phyloP scores from a whole-genome alignment of 305 asterid genomes.

The Stenogyne calaminthoides region DNA sequence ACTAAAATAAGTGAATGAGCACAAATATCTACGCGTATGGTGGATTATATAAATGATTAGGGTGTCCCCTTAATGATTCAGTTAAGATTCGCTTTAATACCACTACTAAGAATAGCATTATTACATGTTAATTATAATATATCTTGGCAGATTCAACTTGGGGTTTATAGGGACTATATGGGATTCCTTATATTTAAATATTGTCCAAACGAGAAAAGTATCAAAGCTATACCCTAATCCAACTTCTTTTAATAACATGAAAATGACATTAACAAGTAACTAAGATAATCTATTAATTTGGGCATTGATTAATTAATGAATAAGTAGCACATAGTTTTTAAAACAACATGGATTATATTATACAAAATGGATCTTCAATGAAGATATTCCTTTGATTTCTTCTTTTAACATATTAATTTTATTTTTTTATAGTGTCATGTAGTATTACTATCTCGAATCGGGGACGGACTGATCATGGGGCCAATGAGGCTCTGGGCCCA shows the following conservation, averaged over 20 bases:
- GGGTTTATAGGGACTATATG: background rate
- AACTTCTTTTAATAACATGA: background rate
- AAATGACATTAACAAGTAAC: background rate
- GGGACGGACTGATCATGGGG: no score
- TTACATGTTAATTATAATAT: background rate
- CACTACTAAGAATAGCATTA: conserved; percentile 21
- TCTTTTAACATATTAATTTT: no score
- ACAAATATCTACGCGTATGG: conserved; percentile 20
- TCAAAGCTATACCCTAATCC: conserved; percentile 12
- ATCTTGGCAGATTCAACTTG: background rate
- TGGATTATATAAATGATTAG: conserved; percentile 21
- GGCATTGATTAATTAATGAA: background rate
- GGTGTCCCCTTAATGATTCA: conserved; percentile 33
- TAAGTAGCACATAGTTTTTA: background rate
- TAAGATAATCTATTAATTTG: background rate
- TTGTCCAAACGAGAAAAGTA: background rate
- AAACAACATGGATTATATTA: background rate
- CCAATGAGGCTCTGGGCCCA: no score
- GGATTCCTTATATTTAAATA: conserved; percentile 1
- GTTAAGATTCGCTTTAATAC: conserved; percentile 32
- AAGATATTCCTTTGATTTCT: no score
- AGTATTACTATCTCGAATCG: no score
- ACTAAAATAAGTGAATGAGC: background rate
- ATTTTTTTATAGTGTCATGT: no score
- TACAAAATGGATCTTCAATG: no score